These are phyloP conservation scores for Metschnikowia orientalis DNA, from an alignment of 805 yeast species.

Conservation along the genomic window DNA sequence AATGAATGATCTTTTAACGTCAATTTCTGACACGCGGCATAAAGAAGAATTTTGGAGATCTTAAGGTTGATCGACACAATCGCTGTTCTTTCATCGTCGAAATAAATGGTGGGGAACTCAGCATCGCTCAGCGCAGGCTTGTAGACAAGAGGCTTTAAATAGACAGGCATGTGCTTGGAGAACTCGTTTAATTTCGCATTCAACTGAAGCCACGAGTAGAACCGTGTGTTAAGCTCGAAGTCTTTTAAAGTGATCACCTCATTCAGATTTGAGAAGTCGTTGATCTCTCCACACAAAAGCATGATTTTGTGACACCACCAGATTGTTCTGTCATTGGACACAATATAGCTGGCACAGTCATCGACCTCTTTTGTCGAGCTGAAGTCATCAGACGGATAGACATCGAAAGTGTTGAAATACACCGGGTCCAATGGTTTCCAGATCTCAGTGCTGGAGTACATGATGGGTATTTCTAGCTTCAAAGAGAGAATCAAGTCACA, in stretches of 20 bases:
- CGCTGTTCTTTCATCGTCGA: slow-evolving; percentile 34
- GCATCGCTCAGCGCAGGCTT: slow-evolving; percentile 22
- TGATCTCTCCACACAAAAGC: slow-evolving; percentile 24
- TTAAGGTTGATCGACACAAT: slow-evolving; percentile 28
- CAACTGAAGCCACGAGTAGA: slow-evolving; percentile 26
- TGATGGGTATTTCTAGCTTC: slow-evolving; percentile 28
- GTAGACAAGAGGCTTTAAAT: slow-evolving; percentile 30
- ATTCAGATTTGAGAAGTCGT: slow-evolving; percentile 26
- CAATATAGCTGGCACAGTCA: slow-evolving; percentile 10
- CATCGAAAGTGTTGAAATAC: slow-evolving; percentile 17
- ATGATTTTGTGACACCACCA: slow-evolving; percentile 37
- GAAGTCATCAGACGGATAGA: slow-evolving; percentile 4
- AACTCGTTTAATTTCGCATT: slow-evolving; percentile 25
- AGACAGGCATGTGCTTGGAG: slow-evolving; percentile 26
- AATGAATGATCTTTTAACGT: slow-evolving; percentile 13
- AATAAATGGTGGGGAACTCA: slow-evolving; percentile 31
- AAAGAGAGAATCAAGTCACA: slow-evolving; percentile 35
- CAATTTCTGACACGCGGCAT: slow-evolving; percentile 19
- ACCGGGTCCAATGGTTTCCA: slow-evolving; percentile 34
- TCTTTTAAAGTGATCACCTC: slow-evolving; percentile 27
- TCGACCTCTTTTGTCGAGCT: slow-evolving; percentile 2
- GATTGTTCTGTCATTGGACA: slow-evolving; percentile 17
- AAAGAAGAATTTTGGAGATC: slow-evolving; percentile 28
- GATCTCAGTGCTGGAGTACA: slow-evolving; percentile 28
- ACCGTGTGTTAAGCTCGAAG: slow-evolving; percentile 20